Evolutionary conservation across 192 early-diverging fungal species (phyloP), one percentile per base, ranked within the genome.

Genomic region (Podila epigama): DNA sequence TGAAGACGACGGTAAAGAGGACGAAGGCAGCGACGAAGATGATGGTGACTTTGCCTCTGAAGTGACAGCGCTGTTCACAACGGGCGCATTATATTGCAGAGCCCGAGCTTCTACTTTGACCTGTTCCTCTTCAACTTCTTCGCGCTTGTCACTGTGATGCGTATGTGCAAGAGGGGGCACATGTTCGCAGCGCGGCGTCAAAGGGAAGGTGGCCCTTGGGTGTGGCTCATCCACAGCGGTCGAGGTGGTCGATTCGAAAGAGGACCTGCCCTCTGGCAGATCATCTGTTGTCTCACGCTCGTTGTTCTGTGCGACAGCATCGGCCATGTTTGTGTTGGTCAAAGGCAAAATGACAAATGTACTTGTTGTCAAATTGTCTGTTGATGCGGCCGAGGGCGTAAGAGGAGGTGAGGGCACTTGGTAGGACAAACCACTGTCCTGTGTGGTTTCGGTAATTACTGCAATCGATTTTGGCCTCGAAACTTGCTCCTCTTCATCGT

Each of bases 341-440:
- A n/a, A n/a, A n/a, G n/a, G n/a, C n/a, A n/a, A 15, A 25, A 22
- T 48, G 20, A 22, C 44, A 48, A 48, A 48, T 48, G 20, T 48
- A 8, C n/a, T 5, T 22, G 44, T 48, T 2, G 20, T 22, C 7
- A 15, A 18, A 18, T 16, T 4, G 44, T 48, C n/a, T 7, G 12
- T 22, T 10, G 44, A 15, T 22, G 44, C 44, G 25, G 44, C n/a
- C 11, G 53, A 42, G 16, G 72, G 73, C 2, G 73, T 77, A 33
- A 77, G 40, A 42, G 73, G 73, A 42, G 73, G 73, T 6, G 73
- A 77, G 10, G 73, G 73, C 11, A 77, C 65, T 25, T 64, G 65
- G 12, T 63, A 41, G 28, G 62, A 64, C 11, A 42, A 52, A 28
- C 20, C 27, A 6, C 59, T 18, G 5, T 58, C 39, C 9, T 54